Evolutionary conservation across 2,329 filamentous ascomycete species (phyloP), one percentile per base, ranked within the genome.

Genomic region (Ascochyta pisi): DNA sequence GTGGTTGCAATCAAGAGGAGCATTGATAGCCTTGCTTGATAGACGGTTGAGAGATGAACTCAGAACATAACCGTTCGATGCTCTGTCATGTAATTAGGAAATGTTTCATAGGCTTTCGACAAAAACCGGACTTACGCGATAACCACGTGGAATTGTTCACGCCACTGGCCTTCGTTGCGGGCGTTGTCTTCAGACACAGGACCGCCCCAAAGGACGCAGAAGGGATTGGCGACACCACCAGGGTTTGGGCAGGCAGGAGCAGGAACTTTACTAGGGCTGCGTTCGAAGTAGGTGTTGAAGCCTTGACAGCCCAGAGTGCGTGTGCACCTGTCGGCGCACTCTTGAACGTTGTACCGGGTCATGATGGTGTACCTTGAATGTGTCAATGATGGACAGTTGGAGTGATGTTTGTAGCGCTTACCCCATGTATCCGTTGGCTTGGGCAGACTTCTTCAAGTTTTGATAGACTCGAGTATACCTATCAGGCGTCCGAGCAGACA

Each of bases 241-340:
- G 49, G 49, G 9, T 52, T 22, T 4, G 4, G 41, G 7, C 49
- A 52, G 15, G 1, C 8, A 0, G 41, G 3, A 1, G 24, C 49
- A 4, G 49, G 49, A 7, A 8, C 49, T 13, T 39, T 23, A 12
- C 40, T 45, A 1, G 49, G 49, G 13, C 34, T 38, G 15, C 49
- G 49, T n/a, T 52, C 49, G 26, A 52, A 52, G 41, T 33, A 52
- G 3, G 34, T 52, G 35, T 52, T 52, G 34, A 52, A 52, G 3
- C 41, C 49, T 4, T 31, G 41, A 13, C 49, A 52, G 9, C 27
- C 34, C 0, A 39, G 13, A 22, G 34, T 15, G 2, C 9, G 9
- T 4, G 26, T 10, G 27, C 49, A 52, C 13, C 12, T 38, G 34
- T 52, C 49, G 2, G 49, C 49, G 27, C 49, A 52, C 2, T 1